These are phyloP conservation scores for Penicillium cinerascens DNA, from an alignment of 495 filamentous ascomycete genomes.

Conservation along the genomic window DNA sequence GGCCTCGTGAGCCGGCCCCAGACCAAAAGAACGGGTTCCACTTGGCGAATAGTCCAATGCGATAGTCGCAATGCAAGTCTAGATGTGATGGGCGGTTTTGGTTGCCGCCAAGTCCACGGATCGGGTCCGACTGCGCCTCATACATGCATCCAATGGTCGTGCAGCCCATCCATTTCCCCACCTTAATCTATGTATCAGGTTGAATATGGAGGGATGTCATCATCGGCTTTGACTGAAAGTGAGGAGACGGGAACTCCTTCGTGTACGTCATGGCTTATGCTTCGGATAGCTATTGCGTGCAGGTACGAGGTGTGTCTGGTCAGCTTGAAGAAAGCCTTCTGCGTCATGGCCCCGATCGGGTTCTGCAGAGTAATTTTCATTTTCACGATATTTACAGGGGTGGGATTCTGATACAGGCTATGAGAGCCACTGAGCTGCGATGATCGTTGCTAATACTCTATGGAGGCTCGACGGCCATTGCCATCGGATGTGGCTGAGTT, in stretches of 20 bases:
- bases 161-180: neutral
- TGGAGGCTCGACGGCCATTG: neutral
- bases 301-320: neutral
- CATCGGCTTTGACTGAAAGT: neutral
- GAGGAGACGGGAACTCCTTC: neutral
- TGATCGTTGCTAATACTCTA: neutral
- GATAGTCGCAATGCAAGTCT: neutral
- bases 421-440: neutral
- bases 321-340: neutral
- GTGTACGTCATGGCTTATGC: neutral
- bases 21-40: too few relatives aligned
- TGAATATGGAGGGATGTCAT: neutral
- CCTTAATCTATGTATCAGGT: neutral
- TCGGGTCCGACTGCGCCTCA: conserved; percentile 2
- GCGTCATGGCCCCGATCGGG: neutral
- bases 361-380: neutral
- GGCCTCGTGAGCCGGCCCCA: neutral
- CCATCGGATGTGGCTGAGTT: neutral
- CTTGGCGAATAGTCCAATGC: neutral
- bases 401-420: neutral
- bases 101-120: neutral
- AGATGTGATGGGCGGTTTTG: neutral
- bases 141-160: neutral
- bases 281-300: neutral
- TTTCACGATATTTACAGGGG: neutral